Evolutionary conservation across 2,329 filamentous ascomycete genomes (phyloP), one percentile per base, ranked within the genome.

Genomic region (Arthrobotrys sphaeroides): DNA sequence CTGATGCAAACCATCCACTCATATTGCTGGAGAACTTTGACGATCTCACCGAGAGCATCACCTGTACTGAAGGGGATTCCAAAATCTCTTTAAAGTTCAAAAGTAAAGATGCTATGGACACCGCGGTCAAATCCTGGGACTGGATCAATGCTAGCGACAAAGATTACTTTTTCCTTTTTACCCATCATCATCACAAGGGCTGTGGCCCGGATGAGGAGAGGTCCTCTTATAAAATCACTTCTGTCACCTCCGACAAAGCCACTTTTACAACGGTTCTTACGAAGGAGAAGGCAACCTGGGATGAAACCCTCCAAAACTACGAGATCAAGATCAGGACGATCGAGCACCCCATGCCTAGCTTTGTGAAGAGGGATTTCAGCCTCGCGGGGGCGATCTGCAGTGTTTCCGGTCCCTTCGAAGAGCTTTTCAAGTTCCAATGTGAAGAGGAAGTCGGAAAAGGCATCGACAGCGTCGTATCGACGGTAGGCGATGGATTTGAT

Each of bases 61-160:
- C 51, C 22, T 69, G 65, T 18, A 57, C 53, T 3, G 33, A 70
- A n/a, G 16, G 55, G 10, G 66, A 70, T 13, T 40, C 33, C 3
- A 53, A 68, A 22, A 38, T 62, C 9, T 38, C 55, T 4, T 16
- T 70, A 31, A 70, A 61, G n/a, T 70, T 62, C 36, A 38, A 22
- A 18, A 70, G 33, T n/a, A 45, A 62, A n/a, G 16, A 53, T 18
- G 55, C 55, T 10, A 53, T 62, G 43, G 55, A 62, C 9, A 40
- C 42, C n/a, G 66, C 55, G 5, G 33, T 61, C 12, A 55, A 62
- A 20, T 47, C 66, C 2, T 70, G 66, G 66, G 55, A 70, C 16
- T 70, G 65, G 65, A 38, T 69, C 13, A 69, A 69, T 16, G 6
- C 49, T 9, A 43, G 38, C 13, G 38, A 61, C 3, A 33, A 36